Base-by-base conservation (phyloP, 768 basidiomycete genomes). In the Rhizopogon vinicolor region DNA sequence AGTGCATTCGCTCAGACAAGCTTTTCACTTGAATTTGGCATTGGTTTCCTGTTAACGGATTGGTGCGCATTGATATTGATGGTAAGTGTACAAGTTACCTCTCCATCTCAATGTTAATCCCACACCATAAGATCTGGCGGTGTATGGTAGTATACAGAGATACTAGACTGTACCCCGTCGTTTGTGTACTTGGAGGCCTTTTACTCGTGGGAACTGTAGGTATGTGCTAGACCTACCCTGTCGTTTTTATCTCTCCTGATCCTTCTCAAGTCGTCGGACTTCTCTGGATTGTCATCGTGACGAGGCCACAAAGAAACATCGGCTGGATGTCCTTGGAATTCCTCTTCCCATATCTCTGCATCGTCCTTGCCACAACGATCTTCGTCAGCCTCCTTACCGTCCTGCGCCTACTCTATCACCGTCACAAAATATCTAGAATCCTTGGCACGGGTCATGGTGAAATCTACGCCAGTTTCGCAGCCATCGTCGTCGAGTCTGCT, bases 401-500 rank as follows among this genome's bases (percentile, higher is more conserved):
- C 50, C 1, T 62, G 7, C 72, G 72, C 16, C 54, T 72, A 8
- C 50, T 74, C 2, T 63, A 66, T 42, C 70, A 68, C 54, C 62
- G 67, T 40, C 51, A 58, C 22, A 62, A 59, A 51, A 62, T 65
- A 48, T 60, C 62, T 25, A 65, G 33, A 29, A 63, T 55, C 37
- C 67, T 71, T n/a, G 68, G 70, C 25, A 53, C 58, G 1, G 63
- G 25, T 9, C 65, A 72, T 18, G 63, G 66, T 22, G 44, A 31
- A 5, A 56, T 68, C 3, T 74, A 74, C 6, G 48, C 66, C n/a
- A 65, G 64, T 54, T 65, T 73, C 29, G 68, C 70, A n/a, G 51
- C 70, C 13, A 68, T 72, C 65, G 55, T 72, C 7, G 50, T 72
- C 18, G 71, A 72, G 58, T 71, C 70, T 8, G 69, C 71, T 13